These are phyloP conservation scores for Picea sitchensis DNA, from an alignment of 75 land plant genomes.

Conservation along the genomic window DNA sequence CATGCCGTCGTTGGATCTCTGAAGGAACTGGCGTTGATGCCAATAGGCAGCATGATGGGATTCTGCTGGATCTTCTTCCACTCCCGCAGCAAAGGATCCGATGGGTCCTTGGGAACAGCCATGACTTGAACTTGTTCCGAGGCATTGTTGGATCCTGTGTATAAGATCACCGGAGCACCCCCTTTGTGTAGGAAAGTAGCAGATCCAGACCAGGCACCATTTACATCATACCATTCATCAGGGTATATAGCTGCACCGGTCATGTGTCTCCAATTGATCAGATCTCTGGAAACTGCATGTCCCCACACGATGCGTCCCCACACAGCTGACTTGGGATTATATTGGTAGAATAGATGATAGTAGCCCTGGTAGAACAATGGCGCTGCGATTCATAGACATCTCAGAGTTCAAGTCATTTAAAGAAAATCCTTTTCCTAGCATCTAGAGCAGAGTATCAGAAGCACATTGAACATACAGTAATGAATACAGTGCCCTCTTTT, in stretches of 20 bases:
- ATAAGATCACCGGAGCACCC: slow-evolving; percentile 40
- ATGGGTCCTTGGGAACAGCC: slow-evolving; percentile 25
- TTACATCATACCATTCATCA: slow-evolving; percentile 39
- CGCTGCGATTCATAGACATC: slow-evolving; percentile 16
- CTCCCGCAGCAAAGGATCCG: slow-evolving; percentile 35
- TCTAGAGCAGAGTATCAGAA: too few relatives aligned
- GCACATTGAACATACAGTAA: too few relatives aligned
- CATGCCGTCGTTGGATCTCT: slow-evolving; percentile 52
- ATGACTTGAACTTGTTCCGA: slow-evolving; percentile 22
- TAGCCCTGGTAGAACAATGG: slow-evolving; percentile 45
- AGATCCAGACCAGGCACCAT: slow-evolving; percentile 79
- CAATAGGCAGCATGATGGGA: slow-evolving; percentile 24
- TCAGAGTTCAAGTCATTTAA: background rate
- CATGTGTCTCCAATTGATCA: slow-evolving; percentile 32
- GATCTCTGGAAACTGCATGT: slow-evolving; percentile 45
- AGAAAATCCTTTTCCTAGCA: too few relatives aligned
- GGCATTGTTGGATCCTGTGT: slow-evolving; percentile 35
- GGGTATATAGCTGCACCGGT: slow-evolving; percentile 28
- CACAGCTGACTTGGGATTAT: slow-evolving; percentile 32
- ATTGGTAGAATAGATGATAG: slow-evolving; percentile 51
- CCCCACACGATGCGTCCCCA: slow-evolving; percentile 52
- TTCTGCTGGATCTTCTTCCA: slow-evolving; percentile 39
- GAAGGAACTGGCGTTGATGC: slow-evolving; percentile 23
- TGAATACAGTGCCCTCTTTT: too few relatives aligned
- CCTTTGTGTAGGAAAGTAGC: slow-evolving; percentile 46